phyloP scores from a whole-genome alignment of 2,329 filamentous ascomycete genomes.

The Colletotrichum falcatum region DNA sequence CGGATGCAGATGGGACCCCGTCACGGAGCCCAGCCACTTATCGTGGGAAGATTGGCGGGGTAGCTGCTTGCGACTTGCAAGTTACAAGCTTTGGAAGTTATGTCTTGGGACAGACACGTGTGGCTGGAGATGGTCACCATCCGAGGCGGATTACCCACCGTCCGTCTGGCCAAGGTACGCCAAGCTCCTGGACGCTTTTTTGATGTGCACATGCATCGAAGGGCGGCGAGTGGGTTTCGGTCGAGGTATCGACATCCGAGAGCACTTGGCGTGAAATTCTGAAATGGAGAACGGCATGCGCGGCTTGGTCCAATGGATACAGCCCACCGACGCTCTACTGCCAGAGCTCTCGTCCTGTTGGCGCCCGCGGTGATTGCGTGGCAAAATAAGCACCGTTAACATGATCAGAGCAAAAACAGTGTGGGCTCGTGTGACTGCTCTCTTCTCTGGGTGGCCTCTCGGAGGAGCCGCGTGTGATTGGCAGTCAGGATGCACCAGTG shows the following conservation, averaged over 20 bases:
- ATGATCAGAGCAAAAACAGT: neutral
- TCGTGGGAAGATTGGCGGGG: neutral
- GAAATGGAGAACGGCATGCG: neutral
- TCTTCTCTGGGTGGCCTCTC: neutral
- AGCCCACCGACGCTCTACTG: neutral
- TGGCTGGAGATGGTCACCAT: constrained; percentile 3
- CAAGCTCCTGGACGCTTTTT: neutral
- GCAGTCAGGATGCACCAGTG: neutral
- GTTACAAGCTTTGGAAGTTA: neutral
- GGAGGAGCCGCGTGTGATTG: neutral
- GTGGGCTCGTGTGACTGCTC: neutral
- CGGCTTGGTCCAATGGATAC: neutral
- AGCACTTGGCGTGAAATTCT: neutral
- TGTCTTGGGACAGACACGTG: neutral
- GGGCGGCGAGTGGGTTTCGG: neutral
- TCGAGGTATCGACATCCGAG: neutral
- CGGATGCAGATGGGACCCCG: neutral
- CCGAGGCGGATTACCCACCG: neutral
- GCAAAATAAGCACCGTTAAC: neutral
- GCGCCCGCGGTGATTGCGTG: neutral
- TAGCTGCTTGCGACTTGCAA: constrained; percentile 4
- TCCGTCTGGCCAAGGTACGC: neutral
- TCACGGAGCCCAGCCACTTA: neutral
- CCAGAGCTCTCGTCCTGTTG: neutral
- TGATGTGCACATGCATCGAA: neutral